Evolutionary conservation across 805 yeast genomes (phyloP).

Genomic region (Candida lessepsii): DNA sequence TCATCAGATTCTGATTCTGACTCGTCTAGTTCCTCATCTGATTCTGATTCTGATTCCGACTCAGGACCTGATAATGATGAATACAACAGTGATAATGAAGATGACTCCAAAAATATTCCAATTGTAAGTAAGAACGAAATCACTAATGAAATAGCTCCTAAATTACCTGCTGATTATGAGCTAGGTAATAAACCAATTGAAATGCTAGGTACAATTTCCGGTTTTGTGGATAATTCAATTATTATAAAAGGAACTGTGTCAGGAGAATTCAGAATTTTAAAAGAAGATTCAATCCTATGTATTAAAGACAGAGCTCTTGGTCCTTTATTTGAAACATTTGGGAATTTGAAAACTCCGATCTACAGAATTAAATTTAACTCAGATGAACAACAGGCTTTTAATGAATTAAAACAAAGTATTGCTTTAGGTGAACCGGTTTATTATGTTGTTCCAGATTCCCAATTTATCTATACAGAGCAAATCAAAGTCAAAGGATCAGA

Average conservation of each 20-base stretch:
- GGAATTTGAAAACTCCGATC: conserved; percentile 77
- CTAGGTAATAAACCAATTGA: conserved; percentile 66
- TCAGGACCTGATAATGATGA: conserved; percentile 27
- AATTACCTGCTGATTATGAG: conserved; percentile 62
- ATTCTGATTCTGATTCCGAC: conserved; percentile 16
- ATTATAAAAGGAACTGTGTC: conserved; percentile 71
- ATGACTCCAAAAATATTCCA: conserved; percentile 53
- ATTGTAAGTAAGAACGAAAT: conserved; percentile 78
- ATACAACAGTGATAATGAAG: conserved; percentile 48
- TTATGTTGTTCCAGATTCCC: conserved; percentile 78
- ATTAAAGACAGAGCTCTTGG: conserved; percentile 75
- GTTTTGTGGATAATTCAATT: conserved; percentile 68
- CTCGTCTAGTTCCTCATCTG: conserved; percentile 16
- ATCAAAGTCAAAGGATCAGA: conserved; percentile 84
- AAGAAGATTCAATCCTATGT: conserved; percentile 78
- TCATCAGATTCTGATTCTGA: conserved; percentile 15
- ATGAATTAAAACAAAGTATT: conserved; percentile 44
- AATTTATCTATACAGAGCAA: conserved; percentile 73
- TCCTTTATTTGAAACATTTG: conserved; percentile 83
- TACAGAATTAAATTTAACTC: conserved; percentile 65
- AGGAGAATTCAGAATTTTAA: conserved; percentile 81
- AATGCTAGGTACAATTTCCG: conserved; percentile 65
- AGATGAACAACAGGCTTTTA: conserved; percentile 46
- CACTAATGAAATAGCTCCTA: conserved; percentile 63
- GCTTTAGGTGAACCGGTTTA: conserved; percentile 45